Evolutionary conservation across 2,329 filamentous ascomycete species (phyloP), one percentile per base, ranked within the genome.

Genomic region (Beauveria sp.): DNA sequence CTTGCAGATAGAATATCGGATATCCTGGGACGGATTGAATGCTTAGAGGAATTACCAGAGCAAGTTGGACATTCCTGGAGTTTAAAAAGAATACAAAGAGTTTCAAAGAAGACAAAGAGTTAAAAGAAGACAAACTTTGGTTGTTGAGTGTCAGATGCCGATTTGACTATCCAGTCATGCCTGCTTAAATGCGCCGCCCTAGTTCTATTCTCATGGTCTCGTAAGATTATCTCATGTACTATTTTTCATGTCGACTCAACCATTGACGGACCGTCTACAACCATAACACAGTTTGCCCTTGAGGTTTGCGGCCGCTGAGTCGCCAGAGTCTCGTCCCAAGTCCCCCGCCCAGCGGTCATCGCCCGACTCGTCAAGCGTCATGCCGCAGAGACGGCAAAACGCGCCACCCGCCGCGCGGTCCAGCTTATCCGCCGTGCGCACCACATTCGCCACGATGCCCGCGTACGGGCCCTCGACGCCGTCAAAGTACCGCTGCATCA

Each of bases 371-470:
- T 86, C 82, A 14, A 92, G 77, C 40, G 84, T 83, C 74, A 89
- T 84, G 55, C 84, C 83, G 72, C 91, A 96, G 9, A 93, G 72
- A 40, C 81, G 80, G 68, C 91, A 96, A 34, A 69, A 69, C 5
- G 61, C 68, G n/a, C 67, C 70, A 8, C 71, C 72, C 14, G 34
- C 50, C 0, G 77, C 71, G 28, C 84, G 75, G 51, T 86, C 79
- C 46, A 98, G 80, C 74, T 96, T 96, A 57, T 86, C 87, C n/a
- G 90, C 88, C 40, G 93, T 99, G 64, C 91, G 86, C 5, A 97
- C 93, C 10, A 99, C 95, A 71, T 99, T 99, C 38, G 93, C 89
- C 66, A 99, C 93, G 61, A 98, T 91, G 60, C 90, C 91, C 3
- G 93, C 90, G 70, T 96, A 97, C 63, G 88, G 89, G 66, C 86